Evolutionary conservation across 2,329 filamentous ascomycete species (phyloP).

Genomic region (Leptographium galeiforme): DNA sequence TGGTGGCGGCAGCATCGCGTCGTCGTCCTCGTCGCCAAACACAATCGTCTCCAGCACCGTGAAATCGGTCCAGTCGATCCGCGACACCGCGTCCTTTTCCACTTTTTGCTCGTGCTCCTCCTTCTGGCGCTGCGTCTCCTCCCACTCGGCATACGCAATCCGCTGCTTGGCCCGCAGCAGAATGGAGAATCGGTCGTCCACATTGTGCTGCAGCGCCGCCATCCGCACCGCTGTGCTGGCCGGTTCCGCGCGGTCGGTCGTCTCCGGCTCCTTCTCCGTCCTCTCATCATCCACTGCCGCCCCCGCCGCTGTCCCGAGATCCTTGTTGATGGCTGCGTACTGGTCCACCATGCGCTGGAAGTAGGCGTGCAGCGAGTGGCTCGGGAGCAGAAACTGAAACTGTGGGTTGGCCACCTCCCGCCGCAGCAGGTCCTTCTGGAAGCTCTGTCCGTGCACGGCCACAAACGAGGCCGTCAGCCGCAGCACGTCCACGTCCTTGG

Average conservation of each 20-base stretch:
- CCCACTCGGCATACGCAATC: conserved; percentile 74
- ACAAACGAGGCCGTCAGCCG: conserved; percentile 79
- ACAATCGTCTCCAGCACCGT: conserved; percentile 88
- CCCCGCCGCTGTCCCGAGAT: conserved; percentile 50
- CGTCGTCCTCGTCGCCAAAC: conserved; percentile 81
- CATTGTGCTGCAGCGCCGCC: conserved; percentile 58
- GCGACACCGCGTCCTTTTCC: conserved; percentile 60
- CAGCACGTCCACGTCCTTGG: conserved; percentile 70
- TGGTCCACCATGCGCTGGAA: conserved; percentile 89
- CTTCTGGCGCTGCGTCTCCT: conserved; percentile 78
- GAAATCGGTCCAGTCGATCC: conserved; percentile 98
- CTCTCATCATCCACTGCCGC: conserved; percentile 32
- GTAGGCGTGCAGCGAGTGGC: conserved; percentile 93
- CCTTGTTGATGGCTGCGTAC: conserved; percentile 60
- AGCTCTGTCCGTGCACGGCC: conserved; percentile 82
- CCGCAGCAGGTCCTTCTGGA: conserved; percentile 81
- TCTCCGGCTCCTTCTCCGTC: conserved; percentile 72
- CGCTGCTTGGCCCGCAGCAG: conserved; percentile 71
- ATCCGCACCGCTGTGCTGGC: conserved; percentile 55
- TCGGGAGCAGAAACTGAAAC: conserved; percentile 89
- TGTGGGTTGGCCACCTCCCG: conserved; percentile 83
- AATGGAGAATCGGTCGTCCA: conserved; percentile 66
- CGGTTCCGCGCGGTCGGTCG: conserved; percentile 36
- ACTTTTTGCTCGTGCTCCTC: conserved; percentile 76
- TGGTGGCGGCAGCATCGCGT: conserved; percentile 73